Base-by-base conservation (phyloP, 2,329 filamentous ascomycete genomes). In the Penicillium corylophilum region DNA sequence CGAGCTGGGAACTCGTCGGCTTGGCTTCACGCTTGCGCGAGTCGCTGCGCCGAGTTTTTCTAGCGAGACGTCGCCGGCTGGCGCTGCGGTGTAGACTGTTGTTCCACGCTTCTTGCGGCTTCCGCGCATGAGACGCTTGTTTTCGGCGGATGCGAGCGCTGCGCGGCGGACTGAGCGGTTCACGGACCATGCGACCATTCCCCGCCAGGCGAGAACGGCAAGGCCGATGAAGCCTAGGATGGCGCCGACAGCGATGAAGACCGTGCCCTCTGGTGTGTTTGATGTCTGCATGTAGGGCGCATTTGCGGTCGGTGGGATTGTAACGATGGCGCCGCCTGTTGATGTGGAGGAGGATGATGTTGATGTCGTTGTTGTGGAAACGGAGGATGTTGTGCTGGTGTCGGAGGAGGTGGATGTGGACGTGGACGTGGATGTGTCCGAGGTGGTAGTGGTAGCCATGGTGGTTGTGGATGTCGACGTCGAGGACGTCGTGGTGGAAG, bases 241-340 rank as follows among this genome's bases (percentile, higher is more conserved):
- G 23, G 91, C 88, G 41, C 94, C 94, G 1, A 97, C 94, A 20
- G 86, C 88, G 64, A 99, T 99, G 76, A 99, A 99, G 53, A 99
- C 88, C 4, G 93, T 96, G 48, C 94, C 94, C 65, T 97, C 89
- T 2, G 94, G 94, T 10, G 92, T 79, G 47, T 75, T 86, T 1
- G 91, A 95, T 64, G 87, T 85, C 67, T 92, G 87, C 90, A 97
- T 96, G 69, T 90, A 99, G 15, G 93, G 91, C 5, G 94, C 94
- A 65, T 87, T 83, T 35, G 82, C 80, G 3, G 89, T 96, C 23
- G 91, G 88, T 7, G 94, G 94, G 2, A 97, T 86, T 23, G 84
- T 82, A 4, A 90, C 79, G 1, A 88, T 75, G 5, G 92, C 89
- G 58, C 88, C 88, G 20, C 22, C 53, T 15, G 55, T 55, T 28